These are phyloP conservation scores for Dryas integrifolia DNA, from an alignment of 331 rosid species.

Conservation along the genomic window DNA sequence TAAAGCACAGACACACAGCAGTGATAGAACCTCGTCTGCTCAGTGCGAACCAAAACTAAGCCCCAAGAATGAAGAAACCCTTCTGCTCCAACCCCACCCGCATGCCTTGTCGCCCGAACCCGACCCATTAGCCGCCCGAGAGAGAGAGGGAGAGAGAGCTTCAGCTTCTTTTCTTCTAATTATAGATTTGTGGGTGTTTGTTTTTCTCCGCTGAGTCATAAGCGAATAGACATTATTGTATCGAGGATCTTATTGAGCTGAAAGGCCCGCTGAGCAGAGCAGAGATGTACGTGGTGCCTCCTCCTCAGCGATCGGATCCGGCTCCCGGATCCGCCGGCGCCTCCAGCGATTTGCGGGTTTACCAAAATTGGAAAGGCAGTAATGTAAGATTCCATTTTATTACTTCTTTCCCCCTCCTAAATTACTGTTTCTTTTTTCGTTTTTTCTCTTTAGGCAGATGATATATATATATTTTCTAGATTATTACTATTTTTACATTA, in stretches of 20 bases:
- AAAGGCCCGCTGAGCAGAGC: neutral
- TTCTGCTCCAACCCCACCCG: conserved; percentile 3
- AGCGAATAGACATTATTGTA: conserved; percentile 3
- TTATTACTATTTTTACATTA: neutral
- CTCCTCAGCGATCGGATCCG: conserved; percentile 80
- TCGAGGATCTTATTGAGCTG: conserved; percentile 29
- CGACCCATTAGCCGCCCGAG: conserved; percentile 12
- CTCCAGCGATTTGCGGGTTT: conserved; percentile 61
- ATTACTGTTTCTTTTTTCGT: neutral
- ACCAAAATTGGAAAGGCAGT: conserved; percentile 90
- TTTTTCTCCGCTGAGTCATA: neutral
- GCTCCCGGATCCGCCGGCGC: conserved; percentile 56
- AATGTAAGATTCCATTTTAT: conserved; percentile 50
- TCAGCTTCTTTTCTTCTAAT: neutral
- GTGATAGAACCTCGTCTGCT: conserved; percentile 5
- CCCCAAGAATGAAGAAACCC: conserved; percentile 9
- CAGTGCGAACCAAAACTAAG: neutral
- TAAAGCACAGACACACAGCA: conserved; percentile 33
- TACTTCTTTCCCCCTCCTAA: neutral
- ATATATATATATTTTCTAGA: neutral
- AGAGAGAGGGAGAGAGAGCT: neutral
- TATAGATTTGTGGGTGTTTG: neutral
- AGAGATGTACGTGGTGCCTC: conserved; percentile 87
- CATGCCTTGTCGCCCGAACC: conserved; percentile 36
- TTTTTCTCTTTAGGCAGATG: neutral